Evolutionary conservation across 2,329 filamentous ascomycete genomes (phyloP).

Genomic region (Fusarium lyarnte): DNA sequence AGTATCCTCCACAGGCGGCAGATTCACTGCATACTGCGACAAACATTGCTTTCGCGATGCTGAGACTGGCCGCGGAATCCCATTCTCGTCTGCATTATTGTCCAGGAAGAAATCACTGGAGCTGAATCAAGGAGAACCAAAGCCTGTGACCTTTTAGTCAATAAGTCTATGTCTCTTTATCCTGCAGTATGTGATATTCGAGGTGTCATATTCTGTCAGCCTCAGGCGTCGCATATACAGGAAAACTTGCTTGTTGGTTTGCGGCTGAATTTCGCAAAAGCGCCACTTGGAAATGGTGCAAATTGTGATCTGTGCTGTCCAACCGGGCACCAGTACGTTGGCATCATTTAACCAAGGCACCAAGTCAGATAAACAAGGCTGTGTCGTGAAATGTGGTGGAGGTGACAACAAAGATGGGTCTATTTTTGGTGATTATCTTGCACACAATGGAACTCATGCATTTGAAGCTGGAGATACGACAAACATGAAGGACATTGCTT

Average conservation of each 20-base stretch:
- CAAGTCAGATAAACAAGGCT: constrained; percentile 11
- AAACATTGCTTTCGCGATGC: not conserved
- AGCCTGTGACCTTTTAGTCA: not conserved
- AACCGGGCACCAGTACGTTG: not conserved
- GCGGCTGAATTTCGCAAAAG: not conserved
- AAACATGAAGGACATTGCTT: not conserved
- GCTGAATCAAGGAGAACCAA: not conserved
- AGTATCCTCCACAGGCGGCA: not conserved
- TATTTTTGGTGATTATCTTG: not conserved
- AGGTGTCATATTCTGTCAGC: not conserved
- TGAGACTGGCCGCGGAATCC: not conserved
- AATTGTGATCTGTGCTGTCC: not conserved
- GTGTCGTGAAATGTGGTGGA: not conserved
- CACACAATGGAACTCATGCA: not conserved
- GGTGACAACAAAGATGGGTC: not conserved
- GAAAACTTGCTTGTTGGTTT: not conserved
- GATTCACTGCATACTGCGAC: not conserved
- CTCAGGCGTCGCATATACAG: not conserved
- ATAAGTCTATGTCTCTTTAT: not conserved
- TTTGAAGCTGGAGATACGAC: not conserved
- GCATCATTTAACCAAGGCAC: not conserved
- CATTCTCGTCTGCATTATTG: not conserved
- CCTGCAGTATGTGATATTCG: not conserved
- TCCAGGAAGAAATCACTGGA: not conserved
- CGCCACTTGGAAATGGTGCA: not conserved